A percentile compares a stretch with the other conserved stretches of the same genome.
These are phyloP conservation scores for Amanita fuliginea DNA, from an alignment of 768 basidiomycete genomes.

Conservation along the genomic window DNA sequence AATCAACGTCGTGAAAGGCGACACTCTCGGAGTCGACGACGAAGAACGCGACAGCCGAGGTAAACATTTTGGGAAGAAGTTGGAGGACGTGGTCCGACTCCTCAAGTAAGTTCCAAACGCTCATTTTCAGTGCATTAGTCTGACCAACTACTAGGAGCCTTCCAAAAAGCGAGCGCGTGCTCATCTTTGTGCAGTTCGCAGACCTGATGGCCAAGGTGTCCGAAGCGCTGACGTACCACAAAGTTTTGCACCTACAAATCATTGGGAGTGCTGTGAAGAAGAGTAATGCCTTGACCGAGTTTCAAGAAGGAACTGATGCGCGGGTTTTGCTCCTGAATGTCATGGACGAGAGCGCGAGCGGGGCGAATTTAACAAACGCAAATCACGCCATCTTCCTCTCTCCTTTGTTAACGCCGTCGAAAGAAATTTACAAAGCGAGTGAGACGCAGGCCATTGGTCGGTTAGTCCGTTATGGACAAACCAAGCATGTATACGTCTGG, in stretches of 20 bases:
- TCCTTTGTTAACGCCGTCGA: constrained; percentile 71
- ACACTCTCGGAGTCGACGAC: constrained; percentile 74
- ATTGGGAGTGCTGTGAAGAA: constrained; percentile 65
- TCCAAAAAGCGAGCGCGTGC: constrained; percentile 67
- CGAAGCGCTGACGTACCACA: constrained; percentile 63
- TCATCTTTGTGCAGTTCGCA: constrained; percentile 94
- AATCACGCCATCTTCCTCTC: constrained; percentile 95
- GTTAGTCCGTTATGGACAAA: constrained; percentile 74
- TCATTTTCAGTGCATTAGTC: neutral
- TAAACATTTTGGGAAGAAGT: constrained; percentile 73
- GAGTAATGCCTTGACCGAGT: constrained; percentile 75
- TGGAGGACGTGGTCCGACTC: constrained; percentile 65
- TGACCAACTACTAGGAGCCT: constrained; percentile 41
- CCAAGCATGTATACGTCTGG: constrained; percentile 71
- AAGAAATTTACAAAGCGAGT: constrained; percentile 78
- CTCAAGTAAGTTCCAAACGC: constrained; percentile 45
- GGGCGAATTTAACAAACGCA: constrained; percentile 85
- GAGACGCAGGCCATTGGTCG: constrained; percentile 81
- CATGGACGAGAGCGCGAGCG: constrained; percentile 92
- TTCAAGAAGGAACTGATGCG: constrained; percentile 72
- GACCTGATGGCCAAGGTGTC: constrained; percentile 89
- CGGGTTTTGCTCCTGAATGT: constrained; percentile 82
- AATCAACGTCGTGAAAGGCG: constrained; percentile 74
- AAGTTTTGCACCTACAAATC: constrained; percentile 72
- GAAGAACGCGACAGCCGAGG: constrained; percentile 59